Percentiles rank a stretch among this genome's conserved stretches.
Evolutionary conservation across 2,329 filamentous ascomycete genomes (phyloP).

Genomic region (Monosporascus cannonballus): DNA sequence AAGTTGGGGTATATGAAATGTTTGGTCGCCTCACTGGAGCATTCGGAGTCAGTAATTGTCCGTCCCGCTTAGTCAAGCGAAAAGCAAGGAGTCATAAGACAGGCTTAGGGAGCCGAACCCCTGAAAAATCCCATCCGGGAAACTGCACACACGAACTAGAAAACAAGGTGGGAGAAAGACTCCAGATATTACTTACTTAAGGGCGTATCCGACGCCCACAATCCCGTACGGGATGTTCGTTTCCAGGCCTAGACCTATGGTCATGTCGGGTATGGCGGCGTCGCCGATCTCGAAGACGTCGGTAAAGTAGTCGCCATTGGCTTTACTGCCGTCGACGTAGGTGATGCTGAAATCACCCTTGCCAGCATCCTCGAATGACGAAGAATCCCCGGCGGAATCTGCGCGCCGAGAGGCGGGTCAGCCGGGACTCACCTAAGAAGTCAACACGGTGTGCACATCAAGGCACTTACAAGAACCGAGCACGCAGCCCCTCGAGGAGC

Average conservation of each 20-base stretch:
- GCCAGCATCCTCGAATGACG: conserved; percentile 38
- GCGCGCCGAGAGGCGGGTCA: conserved; percentile 4
- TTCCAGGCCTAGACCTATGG: conserved; percentile 51
- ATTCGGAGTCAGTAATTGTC: conserved; percentile 23
- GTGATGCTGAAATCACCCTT: conserved; percentile 46
- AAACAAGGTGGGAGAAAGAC: too few relatives aligned
- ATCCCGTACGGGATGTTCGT: conserved; percentile 52
- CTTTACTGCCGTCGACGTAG: conserved; percentile 55
- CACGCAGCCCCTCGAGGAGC: conserved; percentile 27
- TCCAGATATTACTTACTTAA: conserved; percentile 26
- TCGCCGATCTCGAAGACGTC: conserved; percentile 51
- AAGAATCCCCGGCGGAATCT: conserved; percentile 43
- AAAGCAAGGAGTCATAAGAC: too few relatives aligned
- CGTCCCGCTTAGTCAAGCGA: too few relatives aligned
- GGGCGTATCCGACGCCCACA: conserved; percentile 54
- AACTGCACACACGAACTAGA: too few relatives aligned
- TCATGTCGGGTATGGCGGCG: conserved; percentile 44
- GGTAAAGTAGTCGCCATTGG: conserved; percentile 51
- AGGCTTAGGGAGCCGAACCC: too few relatives aligned
- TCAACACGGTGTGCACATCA: not conserved
- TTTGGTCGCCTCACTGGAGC: conserved; percentile 26
- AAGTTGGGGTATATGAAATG: conserved; percentile 48
- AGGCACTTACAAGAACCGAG: conserved; percentile 40
- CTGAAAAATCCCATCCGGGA: too few relatives aligned
- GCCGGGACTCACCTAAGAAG: conserved; percentile 1